Evolutionary conservation across 1,284 basidiomycete genomes (phyloP).

Genomic region (Marasmius fiardii): DNA sequence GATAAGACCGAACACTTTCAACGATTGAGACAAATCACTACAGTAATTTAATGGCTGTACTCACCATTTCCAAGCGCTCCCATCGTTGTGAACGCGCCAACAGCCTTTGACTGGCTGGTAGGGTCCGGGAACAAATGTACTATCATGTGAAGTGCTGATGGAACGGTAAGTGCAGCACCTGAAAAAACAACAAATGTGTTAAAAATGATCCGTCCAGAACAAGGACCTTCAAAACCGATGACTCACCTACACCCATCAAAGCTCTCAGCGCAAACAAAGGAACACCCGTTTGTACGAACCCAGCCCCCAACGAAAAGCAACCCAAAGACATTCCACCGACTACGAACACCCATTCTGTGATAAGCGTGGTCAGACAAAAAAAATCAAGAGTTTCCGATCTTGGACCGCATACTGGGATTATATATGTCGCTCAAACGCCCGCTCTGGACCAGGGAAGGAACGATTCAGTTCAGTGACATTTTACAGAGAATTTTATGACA

Average conservation of each 20-base stretch:
- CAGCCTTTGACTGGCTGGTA: conserved; percentile 30
- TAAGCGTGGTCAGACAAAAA: too few species aligned
- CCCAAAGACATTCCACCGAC: too few species aligned
- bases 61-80: conserved; percentile 35
- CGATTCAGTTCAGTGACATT: not conserved
- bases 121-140: conserved; percentile 35
- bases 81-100: conserved; percentile 30
- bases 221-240: too few species aligned
- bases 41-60: too few species aligned
- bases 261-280: too few species aligned
- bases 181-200: conserved; percentile 2
- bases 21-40: too few species aligned
- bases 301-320: too few species aligned
- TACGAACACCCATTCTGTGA: too few species aligned
- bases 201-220: too few species aligned
- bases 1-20: conserved; percentile 38
- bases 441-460: conserved; percentile 21
- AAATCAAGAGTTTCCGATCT: too few species aligned
- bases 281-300: too few species aligned
- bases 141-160: conserved; percentile 36
- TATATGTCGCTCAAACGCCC: conserved; percentile 32
- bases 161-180: conserved; percentile 28
- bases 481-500: conserved; percentile 9
- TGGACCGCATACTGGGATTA: conserved; percentile 28
- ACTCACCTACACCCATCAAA: too few species aligned